Base-by-base conservation (phyloP, 768 basidiomycete genomes). In the Boletus pseudopeckii region DNA sequence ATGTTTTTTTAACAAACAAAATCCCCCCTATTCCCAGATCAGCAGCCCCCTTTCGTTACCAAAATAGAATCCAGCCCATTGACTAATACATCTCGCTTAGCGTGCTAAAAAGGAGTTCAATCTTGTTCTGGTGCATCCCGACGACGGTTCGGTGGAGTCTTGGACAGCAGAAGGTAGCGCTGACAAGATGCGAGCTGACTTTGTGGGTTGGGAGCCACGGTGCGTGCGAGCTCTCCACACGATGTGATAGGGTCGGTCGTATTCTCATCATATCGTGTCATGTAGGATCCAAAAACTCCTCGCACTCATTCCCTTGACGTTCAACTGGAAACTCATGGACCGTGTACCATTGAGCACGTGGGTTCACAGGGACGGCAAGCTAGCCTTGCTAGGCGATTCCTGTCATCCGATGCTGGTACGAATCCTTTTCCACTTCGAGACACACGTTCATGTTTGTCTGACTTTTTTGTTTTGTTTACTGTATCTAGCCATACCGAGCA, bases 321-420 rank as follows among this genome's bases (percentile, higher is more conserved):
- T 80, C 52, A 72, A 73, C 37, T 80, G 76, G 73, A 75, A 73
- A 43, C 63, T 83, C 49, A 73, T 79, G 66, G 79, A 80, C 55
- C 75, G 78, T 15, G 64, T 62, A 5, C 79, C 81, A 20, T 64
- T 83, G 47, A 64, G 69, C 0, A 76, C 73, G 0, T 83, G 81
- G 82, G 54, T 81, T 8, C 78, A 83, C 63, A 57, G 58, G 34
- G 65, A 67, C 17, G 75, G 74, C 3, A 75, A 66, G 24, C 68
- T 82, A 2, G 74, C 67, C 5, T 63, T 83, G 15, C 68, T 83
- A 0, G 82, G 82, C 2, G 82, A 83, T 58, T 74, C 81, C 0
- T 81, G 80, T 44, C 82, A 83, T 62, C 77, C 82, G 2, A 83
- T 82, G 78, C 69, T 81, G 28, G 69, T 72, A 48, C 24, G 1